A percentile compares a stretch with the other conserved stretches of the same genome.
These are phyloP conservation scores for Geoglossum glabrum DNA, from an alignment of 495 filamentous ascomycete genomes.

Conservation along the genomic window DNA sequence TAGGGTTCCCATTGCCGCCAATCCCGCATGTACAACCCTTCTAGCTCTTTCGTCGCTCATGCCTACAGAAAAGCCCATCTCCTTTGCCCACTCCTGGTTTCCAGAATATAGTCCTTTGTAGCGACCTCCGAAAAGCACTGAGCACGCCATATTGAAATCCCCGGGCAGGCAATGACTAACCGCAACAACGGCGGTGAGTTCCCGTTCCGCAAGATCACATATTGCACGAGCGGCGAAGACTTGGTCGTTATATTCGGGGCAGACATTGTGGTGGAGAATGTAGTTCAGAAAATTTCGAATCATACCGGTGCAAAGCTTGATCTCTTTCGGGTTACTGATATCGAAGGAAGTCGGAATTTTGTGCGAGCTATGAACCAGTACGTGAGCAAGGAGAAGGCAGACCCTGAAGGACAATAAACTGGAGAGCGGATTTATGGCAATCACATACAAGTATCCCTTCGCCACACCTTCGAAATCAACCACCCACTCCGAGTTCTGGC, in stretches of 20 bases:
- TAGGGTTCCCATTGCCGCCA: conserved; percentile 18
- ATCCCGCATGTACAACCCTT: conserved; percentile 20
- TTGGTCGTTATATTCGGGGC: conserved; percentile 51
- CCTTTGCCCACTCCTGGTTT: conserved; percentile 19
- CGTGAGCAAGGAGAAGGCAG: neutral
- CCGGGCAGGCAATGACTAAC: conserved; percentile 39
- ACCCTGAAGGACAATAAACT: conserved; percentile 7
- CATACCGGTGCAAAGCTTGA: conserved; percentile 35
- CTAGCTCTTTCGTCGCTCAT: conserved; percentile 13
- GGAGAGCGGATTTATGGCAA: neutral
- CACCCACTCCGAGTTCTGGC: conserved; percentile 29
- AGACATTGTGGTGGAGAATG: conserved; percentile 63
- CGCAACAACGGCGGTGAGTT: conserved; percentile 37
- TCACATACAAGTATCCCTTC: conserved; percentile 54
- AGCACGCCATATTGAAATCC: conserved; percentile 48
- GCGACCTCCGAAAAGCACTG: conserved; percentile 35
- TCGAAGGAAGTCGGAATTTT: conserved; percentile 25
- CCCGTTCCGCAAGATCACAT: conserved; percentile 46
- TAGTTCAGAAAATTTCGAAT: conserved; percentile 82
- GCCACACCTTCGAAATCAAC: conserved; percentile 66
- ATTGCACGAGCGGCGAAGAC: conserved; percentile 43
- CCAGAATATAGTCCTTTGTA: conserved; percentile 19
- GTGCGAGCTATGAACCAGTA: conserved; percentile 16
- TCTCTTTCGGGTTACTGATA: conserved; percentile 23
- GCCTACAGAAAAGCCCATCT: conserved; percentile 10